A percentile compares a stretch with the other conserved stretches of the same genome.
Evolutionary conservation across 805 yeast genomes (phyloP).

Genomic region (Candida ponderosae): DNA sequence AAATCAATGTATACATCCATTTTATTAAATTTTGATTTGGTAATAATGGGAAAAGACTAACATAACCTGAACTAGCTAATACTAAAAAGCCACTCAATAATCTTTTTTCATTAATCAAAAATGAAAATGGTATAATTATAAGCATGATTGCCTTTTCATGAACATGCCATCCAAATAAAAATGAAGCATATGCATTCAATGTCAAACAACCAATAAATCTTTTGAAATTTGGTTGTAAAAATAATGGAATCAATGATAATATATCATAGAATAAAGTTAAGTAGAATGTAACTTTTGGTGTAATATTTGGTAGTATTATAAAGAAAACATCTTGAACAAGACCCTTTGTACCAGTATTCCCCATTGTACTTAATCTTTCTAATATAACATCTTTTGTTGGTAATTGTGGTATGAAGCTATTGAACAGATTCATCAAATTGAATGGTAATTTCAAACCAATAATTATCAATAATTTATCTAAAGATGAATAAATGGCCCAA

Average conservation of each 20-base stretch:
- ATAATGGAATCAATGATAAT: constrained; percentile 64
- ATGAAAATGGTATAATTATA: constrained; percentile 80
- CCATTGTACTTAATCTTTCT: constrained; percentile 22
- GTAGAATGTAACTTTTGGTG: constrained; percentile 70
- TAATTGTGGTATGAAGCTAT: constrained; percentile 27
- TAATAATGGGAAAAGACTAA: constrained; percentile 81
- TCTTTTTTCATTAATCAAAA: constrained; percentile 64
- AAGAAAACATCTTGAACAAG: constrained; percentile 87
- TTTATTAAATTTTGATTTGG: constrained; percentile 77
- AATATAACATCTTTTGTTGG: constrained; percentile 23
- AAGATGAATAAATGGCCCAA: constrained; percentile 89
- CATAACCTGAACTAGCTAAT: constrained; percentile 72
- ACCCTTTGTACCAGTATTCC: constrained; percentile 64
- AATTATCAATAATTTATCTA: constrained; percentile 58
- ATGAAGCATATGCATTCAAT: constrained; percentile 85
- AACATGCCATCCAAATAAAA: constrained; percentile 97
- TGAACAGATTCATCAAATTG: constrained; percentile 4
- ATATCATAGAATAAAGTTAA: constrained; percentile 81
- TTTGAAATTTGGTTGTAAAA: constrained; percentile 64
- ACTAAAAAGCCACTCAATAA: constrained; percentile 65
- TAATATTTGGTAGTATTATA: constrained; percentile 68
- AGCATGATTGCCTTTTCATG: constrained; percentile 96
- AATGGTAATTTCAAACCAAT: constrained; percentile 25
- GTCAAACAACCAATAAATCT: constrained; percentile 81
- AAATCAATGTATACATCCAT: constrained; percentile 66